Percentiles rank a stretch among this genome's conserved stretches.
Conservation (phyloP, 2,329 filamentous ascomycete species). For the Coniochaeta prunicola region DNA sequence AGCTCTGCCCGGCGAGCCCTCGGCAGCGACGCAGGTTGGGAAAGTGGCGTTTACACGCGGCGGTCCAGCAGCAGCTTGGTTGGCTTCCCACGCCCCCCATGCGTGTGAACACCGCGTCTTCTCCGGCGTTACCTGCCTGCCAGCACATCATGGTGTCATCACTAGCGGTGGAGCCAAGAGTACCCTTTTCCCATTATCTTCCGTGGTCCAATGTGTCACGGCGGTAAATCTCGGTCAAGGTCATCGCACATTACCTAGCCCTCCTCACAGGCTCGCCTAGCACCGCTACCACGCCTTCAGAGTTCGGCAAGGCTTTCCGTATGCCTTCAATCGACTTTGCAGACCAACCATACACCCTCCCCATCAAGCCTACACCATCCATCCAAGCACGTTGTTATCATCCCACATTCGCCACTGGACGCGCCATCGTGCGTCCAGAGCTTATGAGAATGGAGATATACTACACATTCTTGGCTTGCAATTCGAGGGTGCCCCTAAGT, state of each 20-base stretch:
- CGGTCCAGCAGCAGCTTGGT: background rate
- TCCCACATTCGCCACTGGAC: background rate
- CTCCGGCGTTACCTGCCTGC: background rate
- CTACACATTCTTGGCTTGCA: background rate
- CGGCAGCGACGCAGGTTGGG: background rate
- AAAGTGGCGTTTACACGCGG: background rate
- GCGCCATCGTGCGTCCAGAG: background rate
- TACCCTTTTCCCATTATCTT: background rate
- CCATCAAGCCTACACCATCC: background rate
- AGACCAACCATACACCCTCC: background rate
- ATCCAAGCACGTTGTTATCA: background rate
- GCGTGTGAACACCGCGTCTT: background rate
- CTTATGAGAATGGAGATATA: background rate
- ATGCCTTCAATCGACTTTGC: background rate
- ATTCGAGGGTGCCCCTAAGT: background rate
- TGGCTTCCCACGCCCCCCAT: background rate
- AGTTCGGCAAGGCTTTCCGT: background rate
- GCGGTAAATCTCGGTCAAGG: background rate
- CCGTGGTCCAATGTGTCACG: background rate
- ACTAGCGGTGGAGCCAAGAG: background rate
- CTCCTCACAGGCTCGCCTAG: background rate
- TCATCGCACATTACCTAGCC: background rate
- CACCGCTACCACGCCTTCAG: background rate
- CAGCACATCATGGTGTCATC: conserved; percentile 1
- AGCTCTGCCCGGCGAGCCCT: background rate